Conservation (phyloP, 1,284 basidiomycete genomes). For the Rhizoctonia solani region DNA sequence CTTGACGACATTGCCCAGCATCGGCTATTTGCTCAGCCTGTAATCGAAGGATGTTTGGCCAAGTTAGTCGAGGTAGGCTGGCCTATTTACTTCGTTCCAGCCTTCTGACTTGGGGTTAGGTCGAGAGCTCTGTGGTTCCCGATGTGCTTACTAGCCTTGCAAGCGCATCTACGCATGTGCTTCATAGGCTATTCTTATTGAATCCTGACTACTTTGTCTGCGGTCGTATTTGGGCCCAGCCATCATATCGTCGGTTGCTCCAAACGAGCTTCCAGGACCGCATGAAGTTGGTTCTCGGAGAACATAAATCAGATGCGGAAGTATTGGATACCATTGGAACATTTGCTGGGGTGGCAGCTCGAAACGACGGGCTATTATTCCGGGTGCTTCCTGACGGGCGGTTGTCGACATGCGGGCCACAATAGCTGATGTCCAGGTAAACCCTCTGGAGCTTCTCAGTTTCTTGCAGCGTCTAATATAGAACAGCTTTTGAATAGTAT, state of each 20-base stretch:
- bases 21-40: slow-evolving; percentile 65
- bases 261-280: slow-evolving; percentile 34
- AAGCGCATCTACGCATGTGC: slow-evolving; percentile 20
- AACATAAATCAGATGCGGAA: slow-evolving; percentile 35
- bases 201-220: slow-evolving; percentile 74
- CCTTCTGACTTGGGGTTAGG: slow-evolving; percentile 31
- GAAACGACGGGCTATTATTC: slow-evolving; percentile 81
- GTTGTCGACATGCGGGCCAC: slow-evolving; percentile 62
- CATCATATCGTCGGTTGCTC: slow-evolving; percentile 31
- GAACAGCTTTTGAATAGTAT: slow-evolving; percentile 79
- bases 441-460: slow-evolving; percentile 39
- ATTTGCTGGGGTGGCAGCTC: slow-evolving; percentile 60
- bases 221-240: slow-evolving; percentile 61
- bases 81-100: neutral
- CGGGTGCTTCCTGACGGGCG: slow-evolving; percentile 61
- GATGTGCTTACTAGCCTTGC: slow-evolving; percentile 37
- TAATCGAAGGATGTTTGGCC: slow-evolving; percentile 66
- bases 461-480: neutral
- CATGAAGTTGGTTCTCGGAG: slow-evolving; percentile 29
- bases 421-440: slow-evolving; percentile 74
- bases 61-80: slow-evolving; percentile 69
- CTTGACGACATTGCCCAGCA: slow-evolving; percentile 70
- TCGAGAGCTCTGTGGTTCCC: slow-evolving; percentile 34
- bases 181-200: slow-evolving; percentile 64
- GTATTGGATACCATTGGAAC: slow-evolving; percentile 47